Evolutionary conservation across 768 basidiomycete genomes (phyloP).

Genomic region (Fistulinella prunicolor): DNA sequence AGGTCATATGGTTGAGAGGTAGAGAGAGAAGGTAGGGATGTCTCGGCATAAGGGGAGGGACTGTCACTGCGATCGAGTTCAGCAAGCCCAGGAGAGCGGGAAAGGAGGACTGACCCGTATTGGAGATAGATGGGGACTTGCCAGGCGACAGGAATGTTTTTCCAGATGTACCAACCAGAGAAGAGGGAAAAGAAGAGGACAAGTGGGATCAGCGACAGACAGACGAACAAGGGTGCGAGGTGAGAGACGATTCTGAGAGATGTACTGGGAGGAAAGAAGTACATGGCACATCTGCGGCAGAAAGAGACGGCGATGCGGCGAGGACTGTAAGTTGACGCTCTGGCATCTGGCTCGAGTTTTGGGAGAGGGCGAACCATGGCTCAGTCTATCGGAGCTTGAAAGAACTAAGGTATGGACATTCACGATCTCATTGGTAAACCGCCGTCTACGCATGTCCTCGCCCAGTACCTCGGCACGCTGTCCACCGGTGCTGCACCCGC

Average conservation of each 20-base stretch:
- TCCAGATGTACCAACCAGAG: slow-evolving; percentile 77
- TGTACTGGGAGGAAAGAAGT: slow-evolving; percentile 11
- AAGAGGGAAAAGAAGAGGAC: slow-evolving; percentile 56
- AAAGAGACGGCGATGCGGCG: slow-evolving; percentile 1
- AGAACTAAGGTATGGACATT: slow-evolving; percentile 12
- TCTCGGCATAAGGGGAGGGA: slow-evolving; percentile 57
- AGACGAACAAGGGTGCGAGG: slow-evolving; percentile 64
- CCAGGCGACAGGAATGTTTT: slow-evolving; percentile 68
- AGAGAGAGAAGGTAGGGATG: slow-evolving; percentile 48
- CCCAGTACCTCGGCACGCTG: slow-evolving; percentile 42
- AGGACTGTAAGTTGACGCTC: slow-evolving; percentile 9
- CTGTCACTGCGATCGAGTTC: slow-evolving; percentile 50
- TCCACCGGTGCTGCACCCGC: slow-evolving; percentile 18
- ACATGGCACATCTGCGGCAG: slow-evolving; percentile 1
- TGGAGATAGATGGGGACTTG: slow-evolving; percentile 65
- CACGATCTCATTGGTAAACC: slow-evolving; percentile 48
- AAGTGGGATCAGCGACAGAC: slow-evolving; percentile 58
- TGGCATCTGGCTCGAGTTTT: slow-evolving; percentile 18
- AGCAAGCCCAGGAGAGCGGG: neutral
- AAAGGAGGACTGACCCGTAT: slow-evolving; percentile 61
- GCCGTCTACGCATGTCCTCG: slow-evolving; percentile 46
- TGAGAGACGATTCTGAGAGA: slow-evolving; percentile 47
- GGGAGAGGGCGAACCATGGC: slow-evolving; percentile 21
- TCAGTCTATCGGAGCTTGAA: slow-evolving; percentile 23
- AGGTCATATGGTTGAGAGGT: slow-evolving; percentile 73